A percentile compares a stretch with the other conserved stretches of the same genome.
These are phyloP conservation scores for Trichophyton equinum DNA, from an alignment of 2,329 filamentous ascomycete species.

Conservation along the genomic window DNA sequence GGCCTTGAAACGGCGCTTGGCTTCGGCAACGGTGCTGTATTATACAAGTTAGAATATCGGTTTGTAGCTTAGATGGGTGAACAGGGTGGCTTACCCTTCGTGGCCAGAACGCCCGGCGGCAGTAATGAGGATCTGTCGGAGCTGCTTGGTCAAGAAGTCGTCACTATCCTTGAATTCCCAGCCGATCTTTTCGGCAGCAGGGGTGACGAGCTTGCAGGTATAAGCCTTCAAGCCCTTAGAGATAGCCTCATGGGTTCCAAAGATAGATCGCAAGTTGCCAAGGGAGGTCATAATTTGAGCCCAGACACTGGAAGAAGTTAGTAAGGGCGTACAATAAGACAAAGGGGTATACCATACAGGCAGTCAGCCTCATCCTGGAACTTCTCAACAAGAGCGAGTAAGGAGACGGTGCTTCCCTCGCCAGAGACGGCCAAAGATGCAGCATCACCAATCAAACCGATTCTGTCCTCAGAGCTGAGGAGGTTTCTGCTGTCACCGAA, in stretches of 20 bases:
- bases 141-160: slow-evolving; percentile 67
- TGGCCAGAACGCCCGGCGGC: slow-evolving; percentile 67
- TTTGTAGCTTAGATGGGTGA: neutral
- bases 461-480: slow-evolving; percentile 77
- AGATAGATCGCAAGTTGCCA: slow-evolving; percentile 67
- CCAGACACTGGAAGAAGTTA: slow-evolving; percentile 51
- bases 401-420: slow-evolving; percentile 64
- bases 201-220: slow-evolving; percentile 60
- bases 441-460: slow-evolving; percentile 80
- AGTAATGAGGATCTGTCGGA: slow-evolving; percentile 68
- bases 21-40: slow-evolving; percentile 55
- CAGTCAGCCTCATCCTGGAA: slow-evolving; percentile 72
- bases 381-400: slow-evolving; percentile 74
- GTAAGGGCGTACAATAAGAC: slow-evolving; percentile 3
- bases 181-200: slow-evolving; percentile 65
- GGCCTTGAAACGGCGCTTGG: slow-evolving; percentile 64
- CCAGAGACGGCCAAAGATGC: slow-evolving; percentile 81
- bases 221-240: slow-evolving; percentile 65
- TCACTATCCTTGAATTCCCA: slow-evolving; percentile 73
- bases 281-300: slow-evolving; percentile 69
- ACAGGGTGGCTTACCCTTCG: slow-evolving; percentile 45
- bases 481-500: slow-evolving; percentile 64
- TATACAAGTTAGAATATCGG: slow-evolving; percentile 7
- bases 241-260: slow-evolving; percentile 61
- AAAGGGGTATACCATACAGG: slow-evolving; percentile 37